Conservation (phyloP, 2,329 filamentous ascomycete species). For the Trichoderma gracile region DNA sequence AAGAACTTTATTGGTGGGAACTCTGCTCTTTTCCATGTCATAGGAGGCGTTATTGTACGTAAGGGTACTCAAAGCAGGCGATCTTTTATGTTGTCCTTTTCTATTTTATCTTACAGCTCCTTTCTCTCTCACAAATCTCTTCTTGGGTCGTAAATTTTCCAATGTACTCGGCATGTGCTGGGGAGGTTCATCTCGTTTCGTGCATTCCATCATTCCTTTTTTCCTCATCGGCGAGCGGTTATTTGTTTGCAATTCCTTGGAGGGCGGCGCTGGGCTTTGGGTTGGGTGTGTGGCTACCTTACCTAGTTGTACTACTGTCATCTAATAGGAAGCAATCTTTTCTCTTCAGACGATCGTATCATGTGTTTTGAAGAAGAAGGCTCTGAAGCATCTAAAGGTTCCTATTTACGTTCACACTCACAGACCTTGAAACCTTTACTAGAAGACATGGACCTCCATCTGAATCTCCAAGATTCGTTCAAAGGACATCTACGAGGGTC, state of each 20-base stretch:
- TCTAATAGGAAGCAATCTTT: slow-evolving; percentile 5
- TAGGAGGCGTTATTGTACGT: slow-evolving; percentile 1
- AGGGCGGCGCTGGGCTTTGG: slow-evolving; percentile 14
- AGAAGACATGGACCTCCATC: no score
- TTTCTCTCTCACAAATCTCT: no score
- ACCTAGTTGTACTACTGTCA: slow-evolving; percentile 5
- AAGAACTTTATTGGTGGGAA: not conserved
- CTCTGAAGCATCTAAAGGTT: no score
- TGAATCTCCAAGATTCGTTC: not conserved
- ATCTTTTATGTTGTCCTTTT: not conserved
- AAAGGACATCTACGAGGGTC: not conserved
- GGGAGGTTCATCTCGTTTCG: not conserved
- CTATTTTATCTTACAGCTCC: not conserved
- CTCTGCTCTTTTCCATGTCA: not conserved
- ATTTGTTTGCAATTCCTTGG: slow-evolving; percentile 4
- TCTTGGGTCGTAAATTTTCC: no score
- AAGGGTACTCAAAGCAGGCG: not conserved
- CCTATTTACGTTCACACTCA: no score
- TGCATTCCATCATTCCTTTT: not conserved
- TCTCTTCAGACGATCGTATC: not conserved
- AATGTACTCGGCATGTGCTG: slow-evolving; percentile 21
- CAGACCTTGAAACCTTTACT: no score
- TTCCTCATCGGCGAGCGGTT: not conserved
- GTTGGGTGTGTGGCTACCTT: not conserved
- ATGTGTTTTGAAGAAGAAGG: not conserved